Evolutionary conservation across 2,329 filamentous ascomycete species (phyloP).

Genomic region (Arachnopeziza araneosa): DNA sequence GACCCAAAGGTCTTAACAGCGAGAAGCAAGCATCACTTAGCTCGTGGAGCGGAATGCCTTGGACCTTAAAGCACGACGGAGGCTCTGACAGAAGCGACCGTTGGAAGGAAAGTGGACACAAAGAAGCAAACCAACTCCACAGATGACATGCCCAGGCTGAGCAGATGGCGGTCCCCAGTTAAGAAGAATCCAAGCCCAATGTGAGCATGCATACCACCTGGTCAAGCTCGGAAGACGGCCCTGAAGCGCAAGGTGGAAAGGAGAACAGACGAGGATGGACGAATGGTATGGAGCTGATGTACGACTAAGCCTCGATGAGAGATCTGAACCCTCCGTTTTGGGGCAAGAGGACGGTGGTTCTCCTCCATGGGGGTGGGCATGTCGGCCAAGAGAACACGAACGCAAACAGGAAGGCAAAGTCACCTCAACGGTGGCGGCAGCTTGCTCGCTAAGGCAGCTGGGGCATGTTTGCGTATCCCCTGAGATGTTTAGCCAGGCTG

Average conservation of each 20-base stretch:
- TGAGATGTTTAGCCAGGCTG: neutral
- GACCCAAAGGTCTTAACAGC: neutral
- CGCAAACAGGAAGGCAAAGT: neutral
- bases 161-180: neutral
- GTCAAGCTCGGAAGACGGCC: neutral
- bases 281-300: neutral
- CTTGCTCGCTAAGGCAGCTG: neutral
- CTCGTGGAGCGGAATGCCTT: neutral
- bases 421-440: too few species aligned
- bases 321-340: neutral
- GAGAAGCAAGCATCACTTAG: neutral
- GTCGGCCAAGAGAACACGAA: neutral
- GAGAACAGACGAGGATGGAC: neutral
- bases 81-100: neutral
- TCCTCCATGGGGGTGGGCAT: neutral
- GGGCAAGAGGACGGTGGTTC: neutral
- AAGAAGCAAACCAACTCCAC: neutral
- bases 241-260: too few species aligned
- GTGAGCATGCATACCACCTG: neutral
- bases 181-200: neutral
- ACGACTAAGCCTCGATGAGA: neutral
- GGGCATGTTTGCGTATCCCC: neutral
- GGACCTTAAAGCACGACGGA: neutral
- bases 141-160: neutral
- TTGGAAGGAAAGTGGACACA: neutral